A percentile compares a stretch with the other conserved stretches of the same genome.
phyloP scores from a whole-genome alignment of 2,329 filamentous ascomycete genomes.

The Calonectria multiphialidica region DNA sequence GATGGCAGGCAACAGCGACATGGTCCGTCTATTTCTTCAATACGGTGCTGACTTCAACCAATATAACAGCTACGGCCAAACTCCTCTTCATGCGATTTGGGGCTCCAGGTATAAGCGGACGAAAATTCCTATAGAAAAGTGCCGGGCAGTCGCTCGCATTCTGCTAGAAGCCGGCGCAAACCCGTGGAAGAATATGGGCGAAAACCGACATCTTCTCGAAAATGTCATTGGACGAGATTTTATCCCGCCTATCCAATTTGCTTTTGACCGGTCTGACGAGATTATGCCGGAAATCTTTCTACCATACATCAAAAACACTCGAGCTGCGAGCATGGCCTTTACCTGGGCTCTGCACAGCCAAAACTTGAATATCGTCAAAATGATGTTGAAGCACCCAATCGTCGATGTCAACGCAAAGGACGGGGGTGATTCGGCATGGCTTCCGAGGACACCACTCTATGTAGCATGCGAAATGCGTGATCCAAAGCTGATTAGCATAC shows the following conservation, averaged over 20 bases:
- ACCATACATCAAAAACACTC: background rate
- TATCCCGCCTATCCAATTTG: background rate
- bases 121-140: background rate
- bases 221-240: background rate
- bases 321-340: background rate
- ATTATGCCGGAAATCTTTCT: background rate
- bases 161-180: background rate
- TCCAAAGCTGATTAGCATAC: background rate
- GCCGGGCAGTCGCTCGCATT: background rate
- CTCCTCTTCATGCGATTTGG: background rate
- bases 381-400: background rate
- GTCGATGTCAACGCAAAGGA: background rate
- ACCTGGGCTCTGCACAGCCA: background rate
- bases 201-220: background rate
- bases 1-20: background rate
- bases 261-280: background rate
- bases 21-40: background rate
- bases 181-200: background rate
- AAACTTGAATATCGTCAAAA: background rate
- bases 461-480: background rate
- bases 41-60: background rate
- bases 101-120: background rate
- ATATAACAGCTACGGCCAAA: background rate
- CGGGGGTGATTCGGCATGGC: background rate
- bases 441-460: background rate